Evolutionary conservation across 2,329 filamentous ascomycete genomes (phyloP), one percentile per base, ranked within the genome.

Genomic region (Ophiocordyceps camponoti-saundersi): DNA sequence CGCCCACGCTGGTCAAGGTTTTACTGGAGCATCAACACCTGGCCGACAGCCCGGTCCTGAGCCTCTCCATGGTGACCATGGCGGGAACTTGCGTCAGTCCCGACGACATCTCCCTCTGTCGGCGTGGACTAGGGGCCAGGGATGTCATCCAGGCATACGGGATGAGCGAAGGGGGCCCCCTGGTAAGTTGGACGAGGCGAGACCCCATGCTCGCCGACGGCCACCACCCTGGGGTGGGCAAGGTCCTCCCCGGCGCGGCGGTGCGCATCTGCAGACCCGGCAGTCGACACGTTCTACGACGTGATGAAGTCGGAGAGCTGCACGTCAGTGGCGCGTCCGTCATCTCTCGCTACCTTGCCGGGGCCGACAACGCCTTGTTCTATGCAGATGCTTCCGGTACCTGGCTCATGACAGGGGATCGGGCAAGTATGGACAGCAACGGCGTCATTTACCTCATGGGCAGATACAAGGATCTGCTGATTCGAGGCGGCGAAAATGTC

Each of bases 391-490:
- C 56, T 2, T 50, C 47, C 2, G 57, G 58, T 2, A 54, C 52
- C 10, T 70, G 67, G 67, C 47, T 67, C 22, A 49, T 48, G 2
- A 67, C 65, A 1, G 67, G 67, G 1, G 67, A 70, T 44, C 64
- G 66, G 49, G 67, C 60, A 3, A 56, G 48, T 16, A 63, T 70
- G 44, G 59, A 65, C 32, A 53, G 59, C 6, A 50, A 64, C 8
- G 66, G 63, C 1, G 55, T 64, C 22, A 52, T 70, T 2, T 58
- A 61, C 44, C 60, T 70, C 26, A 50, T 64, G 3, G 67, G 66
- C 6, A 52, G 67, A 30, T 68, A 67, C 53, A 69, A 70, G 51
- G 67, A 70, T 44, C 47, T 69, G 29, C 68, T 69, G 32, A 69
- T 69, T 48, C 60, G 66, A 11, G 67, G 63, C 3, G 67, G 65